Base-by-base conservation (phyloP, 2,329 filamentous ascomycete species). In the Periglandula ipomoeae region DNA sequence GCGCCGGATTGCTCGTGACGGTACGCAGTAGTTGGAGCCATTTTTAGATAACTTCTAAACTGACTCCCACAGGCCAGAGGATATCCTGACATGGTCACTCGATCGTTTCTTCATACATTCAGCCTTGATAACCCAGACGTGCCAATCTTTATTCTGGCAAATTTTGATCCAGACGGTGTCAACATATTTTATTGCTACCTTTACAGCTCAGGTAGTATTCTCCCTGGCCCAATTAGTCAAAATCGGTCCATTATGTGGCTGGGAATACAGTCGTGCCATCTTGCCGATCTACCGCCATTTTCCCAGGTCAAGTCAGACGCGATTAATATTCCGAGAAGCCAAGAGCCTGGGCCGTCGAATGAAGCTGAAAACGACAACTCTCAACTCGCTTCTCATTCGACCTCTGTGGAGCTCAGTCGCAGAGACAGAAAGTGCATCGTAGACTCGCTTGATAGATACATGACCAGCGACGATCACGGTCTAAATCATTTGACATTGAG, bases 91-190 rank as follows among this genome's bases (percentile, higher is more conserved):
- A 68, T 91, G 43, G 74, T 76, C 1, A 89, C 86, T 0, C 73
- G 85, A 7, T 72, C 73, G 15, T 82, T 91, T 47, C 66, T 91
- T 1, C 71, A 73, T 38, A 61, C 70, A 11, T 48, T 89, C 1
- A 72, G 76, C 34, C 61, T 56, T 0, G 63, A 62, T 8, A 68
- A 67, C 19, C 75, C 77, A 0, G 59, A 64, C 0, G 63, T 85
- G 20, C 76, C 79, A 2, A 76, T 87, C 6, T 74, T 79, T 46
- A 78, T 74, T 0, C 68, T 93, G 0, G 75, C 87, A 2, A 88
- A 94, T 58, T 87, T 79, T 51, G 87, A 93, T 56, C 86, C 87
- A 0, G 79, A 91, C 53, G 87, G 88, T 0, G 65, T 91, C 24
- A 77, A 76, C 3, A 93, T 94, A 37, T 69, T 88, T 54, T 77